Evolutionary conservation across 2,329 filamentous ascomycete species (phyloP).

Genomic region (Macrophomina pseudophaseolina): DNA sequence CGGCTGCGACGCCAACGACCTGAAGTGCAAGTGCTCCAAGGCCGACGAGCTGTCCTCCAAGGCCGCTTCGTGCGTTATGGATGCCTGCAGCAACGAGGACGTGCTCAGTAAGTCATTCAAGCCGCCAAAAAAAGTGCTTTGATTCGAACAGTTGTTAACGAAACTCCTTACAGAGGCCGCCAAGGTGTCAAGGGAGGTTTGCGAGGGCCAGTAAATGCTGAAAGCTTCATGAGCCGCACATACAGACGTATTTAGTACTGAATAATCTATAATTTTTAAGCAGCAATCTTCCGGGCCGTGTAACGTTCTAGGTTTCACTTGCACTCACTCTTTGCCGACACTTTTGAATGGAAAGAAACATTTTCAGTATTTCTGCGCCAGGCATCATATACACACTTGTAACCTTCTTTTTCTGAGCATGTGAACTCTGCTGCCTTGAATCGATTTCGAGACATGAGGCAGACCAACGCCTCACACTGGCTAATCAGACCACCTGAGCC

Average conservation of each 20-base stretch:
- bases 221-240: neutral
- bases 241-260: neutral
- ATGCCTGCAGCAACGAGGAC: slow-evolving; percentile 1
- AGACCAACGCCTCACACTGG: too few relatives aligned
- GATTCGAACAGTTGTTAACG: neutral
- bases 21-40: slow-evolving; percentile 2
- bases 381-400: neutral
- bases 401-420: neutral
- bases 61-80: neutral
- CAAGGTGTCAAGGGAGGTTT: neutral
- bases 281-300: neutral
- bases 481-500: too few relatives aligned
- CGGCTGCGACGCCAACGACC: neutral
- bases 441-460: too few relatives aligned
- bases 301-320: neutral
- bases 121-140: neutral
- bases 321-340: neutral
- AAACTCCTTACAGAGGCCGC: slow-evolving; percentile 1
- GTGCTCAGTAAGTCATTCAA: neutral
- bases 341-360: too few relatives aligned
- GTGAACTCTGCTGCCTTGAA: neutral
- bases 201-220: slow-evolving; percentile 5
- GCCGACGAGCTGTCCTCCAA: neutral
- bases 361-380: neutral
- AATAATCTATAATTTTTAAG: slow-evolving; percentile 11